Evolutionary conservation across 164 flowering plant species (phyloP).

Genomic region (Protea cynaroides): DNA sequence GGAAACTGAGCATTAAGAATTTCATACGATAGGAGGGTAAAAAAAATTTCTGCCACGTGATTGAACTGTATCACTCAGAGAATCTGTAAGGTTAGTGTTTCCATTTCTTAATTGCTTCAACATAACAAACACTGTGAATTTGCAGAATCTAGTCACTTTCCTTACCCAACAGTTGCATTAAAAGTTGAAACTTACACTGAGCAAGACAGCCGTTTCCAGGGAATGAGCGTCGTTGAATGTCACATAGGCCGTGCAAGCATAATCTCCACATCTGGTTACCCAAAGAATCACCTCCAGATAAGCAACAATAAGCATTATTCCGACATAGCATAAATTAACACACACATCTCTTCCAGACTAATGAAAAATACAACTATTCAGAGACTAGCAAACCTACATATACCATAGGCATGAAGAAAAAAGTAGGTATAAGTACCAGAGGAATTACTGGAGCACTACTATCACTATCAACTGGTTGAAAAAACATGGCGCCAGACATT

Average conservation of each 20-base stretch:
- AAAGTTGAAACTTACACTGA: slow-evolving; percentile 69
- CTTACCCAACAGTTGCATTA: background rate
- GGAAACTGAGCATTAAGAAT: too few relatives aligned
- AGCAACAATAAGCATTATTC: background rate
- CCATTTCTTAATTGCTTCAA: background rate
- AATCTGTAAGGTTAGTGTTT: too few relatives aligned
- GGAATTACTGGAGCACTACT: background rate
- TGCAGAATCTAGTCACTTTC: background rate
- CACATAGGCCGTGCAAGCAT: slow-evolving; percentile 72
- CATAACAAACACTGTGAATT: background rate
- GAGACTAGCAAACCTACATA: too few relatives aligned
- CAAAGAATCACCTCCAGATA: background rate
- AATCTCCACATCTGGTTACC: slow-evolving; percentile 53
- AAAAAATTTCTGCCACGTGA: too few relatives aligned
- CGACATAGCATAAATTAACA: background rate
- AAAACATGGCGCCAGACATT: background rate
- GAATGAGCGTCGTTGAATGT: slow-evolving; percentile 68
- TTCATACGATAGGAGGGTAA: too few relatives aligned
- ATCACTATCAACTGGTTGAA: background rate
- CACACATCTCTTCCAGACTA: too few relatives aligned
- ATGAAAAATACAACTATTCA: too few relatives aligned
- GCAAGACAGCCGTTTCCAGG: slow-evolving; percentile 74
- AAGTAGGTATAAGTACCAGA: background rate
- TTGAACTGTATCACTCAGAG: too few relatives aligned
- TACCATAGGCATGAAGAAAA: too few relatives aligned